Evolutionary conservation across 2,329 filamentous ascomycete species (phyloP).

Genomic region (Colletotrichum liaoningense): DNA sequence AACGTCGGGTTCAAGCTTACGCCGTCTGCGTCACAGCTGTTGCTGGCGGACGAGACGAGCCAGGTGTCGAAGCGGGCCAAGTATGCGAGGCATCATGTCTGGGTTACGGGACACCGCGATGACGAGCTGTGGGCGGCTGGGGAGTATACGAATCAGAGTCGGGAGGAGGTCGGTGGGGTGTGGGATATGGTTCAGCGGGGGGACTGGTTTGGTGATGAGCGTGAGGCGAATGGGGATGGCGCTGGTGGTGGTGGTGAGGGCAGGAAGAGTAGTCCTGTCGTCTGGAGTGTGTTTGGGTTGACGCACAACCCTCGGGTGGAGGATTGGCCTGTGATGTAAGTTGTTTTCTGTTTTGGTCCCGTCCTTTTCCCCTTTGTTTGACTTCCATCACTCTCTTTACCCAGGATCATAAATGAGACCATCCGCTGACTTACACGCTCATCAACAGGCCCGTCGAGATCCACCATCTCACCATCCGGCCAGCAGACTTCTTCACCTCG

Average conservation of each 20-base stretch:
- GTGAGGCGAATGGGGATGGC: slow-evolving; percentile 9
- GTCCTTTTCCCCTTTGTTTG: background rate
- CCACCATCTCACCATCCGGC: slow-evolving; percentile 57
- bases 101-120: slow-evolving; percentile 62
- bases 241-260: slow-evolving; percentile 17
- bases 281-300: slow-evolving; percentile 62
- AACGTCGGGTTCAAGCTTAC: slow-evolving; percentile 62
- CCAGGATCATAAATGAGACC: background rate
- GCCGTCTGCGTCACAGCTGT: slow-evolving; percentile 57
- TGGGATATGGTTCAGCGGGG: slow-evolving; percentile 58
- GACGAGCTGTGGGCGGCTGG: slow-evolving; percentile 63
- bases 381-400: background rate
- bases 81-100: slow-evolving; percentile 59
- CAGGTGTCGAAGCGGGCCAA: slow-evolving; percentile 54
- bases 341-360: slow-evolving; percentile 17
- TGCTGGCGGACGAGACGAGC: slow-evolving; percentile 58
- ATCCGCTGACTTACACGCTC: background rate
- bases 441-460: slow-evolving; percentile 57
- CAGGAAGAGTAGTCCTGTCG: slow-evolving; percentile 46
- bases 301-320: slow-evolving; percentile 61
- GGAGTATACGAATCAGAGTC: slow-evolving; percentile 63
- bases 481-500: slow-evolving; percentile 58
- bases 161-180: slow-evolving; percentile 55
- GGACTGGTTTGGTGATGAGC: slow-evolving; percentile 54
- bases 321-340: slow-evolving; percentile 64